These are phyloP conservation scores for Hypoxylon sp. DNA, from an alignment of 2,329 filamentous ascomycete genomes.

Conservation along the genomic window DNA sequence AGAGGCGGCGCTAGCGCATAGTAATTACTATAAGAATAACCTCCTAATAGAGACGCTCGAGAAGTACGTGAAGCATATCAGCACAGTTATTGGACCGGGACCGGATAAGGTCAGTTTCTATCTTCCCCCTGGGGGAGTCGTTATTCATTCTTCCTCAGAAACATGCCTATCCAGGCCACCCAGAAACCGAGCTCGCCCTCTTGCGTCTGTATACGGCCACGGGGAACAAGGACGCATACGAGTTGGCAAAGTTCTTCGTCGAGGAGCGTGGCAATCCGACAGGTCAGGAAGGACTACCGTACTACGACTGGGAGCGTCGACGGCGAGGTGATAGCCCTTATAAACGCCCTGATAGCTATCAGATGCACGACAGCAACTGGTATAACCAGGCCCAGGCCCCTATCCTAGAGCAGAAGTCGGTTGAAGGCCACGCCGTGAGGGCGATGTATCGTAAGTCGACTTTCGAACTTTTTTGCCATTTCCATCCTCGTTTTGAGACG, in stretches of 20 bases:
- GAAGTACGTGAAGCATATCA: constrained; percentile 69
- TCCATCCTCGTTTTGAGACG: not conserved
- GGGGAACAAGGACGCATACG: constrained; percentile 57
- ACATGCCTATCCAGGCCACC: constrained; percentile 74
- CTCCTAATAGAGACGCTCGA: constrained; percentile 67
- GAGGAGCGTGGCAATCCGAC: constrained; percentile 69
- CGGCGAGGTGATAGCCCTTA: constrained; percentile 65
- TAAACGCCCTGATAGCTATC: constrained; percentile 64
- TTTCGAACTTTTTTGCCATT: constrained; percentile 1
- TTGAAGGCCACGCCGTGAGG: constrained; percentile 73
- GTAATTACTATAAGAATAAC: constrained; percentile 66
- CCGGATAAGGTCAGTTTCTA: constrained; percentile 56
- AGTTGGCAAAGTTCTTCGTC: constrained; percentile 70
- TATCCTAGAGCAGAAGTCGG: constrained; percentile 66
- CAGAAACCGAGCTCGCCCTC: constrained; percentile 66
- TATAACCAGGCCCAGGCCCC: constrained; percentile 72
- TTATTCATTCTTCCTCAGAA: constrained; percentile 44
- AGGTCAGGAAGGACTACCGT: constrained; percentile 65
- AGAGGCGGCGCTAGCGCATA: constrained; percentile 71
- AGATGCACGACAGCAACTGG: constrained; percentile 59
- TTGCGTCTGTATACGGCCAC: constrained; percentile 58
- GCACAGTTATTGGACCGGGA: constrained; percentile 66
- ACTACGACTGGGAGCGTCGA: constrained; percentile 69
- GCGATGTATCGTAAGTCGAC: constrained; percentile 65
- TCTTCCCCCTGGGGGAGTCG: not conserved